A percentile compares a stretch with the other conserved stretches of the same genome.
phyloP scores from a whole-genome alignment of 441 rosid genomes.

The Adansonia rubrostipa region DNA sequence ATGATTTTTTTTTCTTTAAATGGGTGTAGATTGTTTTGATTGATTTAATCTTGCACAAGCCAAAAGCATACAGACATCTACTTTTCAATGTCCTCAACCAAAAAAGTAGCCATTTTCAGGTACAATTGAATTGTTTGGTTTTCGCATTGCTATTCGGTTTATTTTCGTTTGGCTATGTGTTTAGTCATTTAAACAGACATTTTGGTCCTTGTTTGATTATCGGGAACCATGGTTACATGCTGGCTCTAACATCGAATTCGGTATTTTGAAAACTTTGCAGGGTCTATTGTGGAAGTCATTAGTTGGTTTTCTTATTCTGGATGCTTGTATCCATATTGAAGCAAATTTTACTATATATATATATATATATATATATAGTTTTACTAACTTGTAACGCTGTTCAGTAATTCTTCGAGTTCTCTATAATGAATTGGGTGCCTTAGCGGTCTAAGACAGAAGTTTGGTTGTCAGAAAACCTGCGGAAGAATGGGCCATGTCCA shows the following conservation, averaged over 20 bases:
- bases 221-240: background rate
- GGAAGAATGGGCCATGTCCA: conserved; percentile 44
- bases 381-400: background rate
- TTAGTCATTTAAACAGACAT: background rate
- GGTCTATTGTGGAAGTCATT: conserved; percentile 69
- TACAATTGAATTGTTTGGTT: conserved; percentile 26
- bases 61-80: conserved; percentile 76
- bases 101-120: conserved; percentile 55
- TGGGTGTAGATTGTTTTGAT: conserved; percentile 67
- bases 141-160: background rate
- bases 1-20: background rate
- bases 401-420: conserved; percentile 20
- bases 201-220: conserved; percentile 3
- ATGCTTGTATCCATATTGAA: conserved; percentile 71
- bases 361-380: background rate
- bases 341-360: conserved; percentile 16
- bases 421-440: conserved; percentile 37
- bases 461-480: conserved; percentile 48
- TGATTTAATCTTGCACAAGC: conserved; percentile 82
- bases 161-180: background rate
- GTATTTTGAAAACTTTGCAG: conserved; percentile 44
- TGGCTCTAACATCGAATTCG: conserved; percentile 23
- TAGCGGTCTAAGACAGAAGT: conserved; percentile 59
- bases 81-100: conserved; percentile 65
- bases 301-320: conserved; percentile 61